phyloP scores from a whole-genome alignment of 2,329 filamentous ascomycete species.

The Dothideomycetidae sp. region DNA sequence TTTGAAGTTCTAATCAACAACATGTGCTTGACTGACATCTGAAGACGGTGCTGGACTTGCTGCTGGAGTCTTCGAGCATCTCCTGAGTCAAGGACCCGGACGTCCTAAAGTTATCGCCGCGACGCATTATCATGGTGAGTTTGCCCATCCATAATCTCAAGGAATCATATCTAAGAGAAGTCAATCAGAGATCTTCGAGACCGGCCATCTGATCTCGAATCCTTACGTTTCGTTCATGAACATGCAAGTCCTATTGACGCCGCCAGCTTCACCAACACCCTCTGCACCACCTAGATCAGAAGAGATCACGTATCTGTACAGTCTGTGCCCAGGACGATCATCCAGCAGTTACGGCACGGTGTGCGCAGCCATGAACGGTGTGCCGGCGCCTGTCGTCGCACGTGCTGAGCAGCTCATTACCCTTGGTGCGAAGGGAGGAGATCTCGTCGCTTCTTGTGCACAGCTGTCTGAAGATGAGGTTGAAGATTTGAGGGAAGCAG shows the following conservation, averaged over 20 bases:
- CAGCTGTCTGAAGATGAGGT: constrained; percentile 50
- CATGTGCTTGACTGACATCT: constrained; percentile 1
- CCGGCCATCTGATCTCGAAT: constrained; percentile 39
- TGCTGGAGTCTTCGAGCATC: constrained; percentile 45
- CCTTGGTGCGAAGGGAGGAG: constrained; percentile 56
- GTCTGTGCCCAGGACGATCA: constrained; percentile 45
- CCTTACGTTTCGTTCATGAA: constrained; percentile 46
- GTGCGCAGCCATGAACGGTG: constrained; percentile 77
- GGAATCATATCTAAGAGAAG: constrained; percentile 24
- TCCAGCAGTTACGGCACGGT: constrained; percentile 69
- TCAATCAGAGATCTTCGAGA: constrained; percentile 56
- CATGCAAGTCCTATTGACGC: constrained; percentile 55
- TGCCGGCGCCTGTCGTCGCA: constrained; percentile 55
- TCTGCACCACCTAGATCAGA: background rate
- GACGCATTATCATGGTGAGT: constrained; percentile 48
- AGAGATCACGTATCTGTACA: constrained; percentile 22
- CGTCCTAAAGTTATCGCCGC: constrained; percentile 47
- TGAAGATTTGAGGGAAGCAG: constrained; percentile 52
- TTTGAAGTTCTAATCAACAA: constrained; percentile 2
- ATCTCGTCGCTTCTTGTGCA: constrained; percentile 59
- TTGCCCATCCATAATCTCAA: too few species aligned
- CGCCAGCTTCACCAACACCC: background rate
- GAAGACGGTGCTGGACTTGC: constrained; percentile 50
- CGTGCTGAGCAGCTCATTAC: constrained; percentile 61
- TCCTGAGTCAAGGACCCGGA: constrained; percentile 34